A percentile compares a stretch with the other conserved stretches of the same genome.
phyloP scores from a whole-genome alignment of 352 stramenopile species.

The Blastocystis hominis region DNA sequence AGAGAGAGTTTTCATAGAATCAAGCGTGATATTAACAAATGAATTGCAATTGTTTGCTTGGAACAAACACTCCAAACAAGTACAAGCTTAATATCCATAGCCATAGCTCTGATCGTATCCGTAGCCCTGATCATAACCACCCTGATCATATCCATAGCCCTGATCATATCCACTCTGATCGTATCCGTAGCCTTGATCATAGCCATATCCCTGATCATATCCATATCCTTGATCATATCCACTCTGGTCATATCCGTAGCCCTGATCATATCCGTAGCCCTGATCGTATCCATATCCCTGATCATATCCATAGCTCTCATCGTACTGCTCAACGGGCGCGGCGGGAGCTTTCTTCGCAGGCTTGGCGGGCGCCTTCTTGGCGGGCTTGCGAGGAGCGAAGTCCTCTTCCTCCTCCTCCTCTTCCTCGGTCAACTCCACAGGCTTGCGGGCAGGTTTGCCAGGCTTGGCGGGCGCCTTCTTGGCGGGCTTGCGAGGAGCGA shows the following conservation, averaged over 20 bases:
- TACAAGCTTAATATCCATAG: background rate
- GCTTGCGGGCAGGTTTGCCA: background rate
- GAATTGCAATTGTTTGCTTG: background rate
- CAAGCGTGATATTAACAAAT: constrained; percentile 10
- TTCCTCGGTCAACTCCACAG: background rate
- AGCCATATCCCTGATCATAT: background rate
- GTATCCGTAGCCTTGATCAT: background rate
- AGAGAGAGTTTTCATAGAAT: background rate
- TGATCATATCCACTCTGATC: constrained; percentile 31
- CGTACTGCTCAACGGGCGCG: background rate
- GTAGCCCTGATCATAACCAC: background rate
- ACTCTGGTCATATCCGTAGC: background rate
- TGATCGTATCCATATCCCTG: background rate
- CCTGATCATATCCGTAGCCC: constrained; percentile 33
- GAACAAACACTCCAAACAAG: background rate
- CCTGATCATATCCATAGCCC: constrained; percentile 8
- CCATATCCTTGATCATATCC: background rate
- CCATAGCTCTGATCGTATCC: constrained; percentile 15
- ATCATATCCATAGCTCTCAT: background rate
- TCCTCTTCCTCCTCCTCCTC: constrained; percentile 41
- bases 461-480: constrained; percentile 2
- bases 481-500: constrained; percentile 3
- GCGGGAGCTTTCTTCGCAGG: background rate
- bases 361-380: background rate
- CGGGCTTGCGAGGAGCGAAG: background rate